phyloP scores from a whole-genome alignment of 495 filamentous ascomycete genomes.

The Aspergillus sparsus region DNA sequence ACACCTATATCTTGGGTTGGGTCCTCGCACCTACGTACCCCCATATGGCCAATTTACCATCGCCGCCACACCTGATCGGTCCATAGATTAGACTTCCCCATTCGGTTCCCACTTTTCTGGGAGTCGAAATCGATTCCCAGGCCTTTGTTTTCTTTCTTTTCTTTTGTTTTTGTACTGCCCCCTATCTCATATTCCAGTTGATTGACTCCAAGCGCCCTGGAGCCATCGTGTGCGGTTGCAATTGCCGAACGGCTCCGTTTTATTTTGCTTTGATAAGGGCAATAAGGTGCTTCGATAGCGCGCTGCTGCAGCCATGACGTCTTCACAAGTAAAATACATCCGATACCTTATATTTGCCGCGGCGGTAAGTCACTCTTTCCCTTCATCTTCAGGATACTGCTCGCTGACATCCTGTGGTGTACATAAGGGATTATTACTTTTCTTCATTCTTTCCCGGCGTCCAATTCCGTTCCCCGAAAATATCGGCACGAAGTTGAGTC shows the following conservation, averaged over 20 bases:
- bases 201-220: too few relatives aligned
- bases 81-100: not conserved
- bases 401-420: conserved; percentile 3
- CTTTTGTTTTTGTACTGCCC: not conserved
- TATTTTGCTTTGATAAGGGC: not conserved
- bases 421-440: conserved; percentile 64
- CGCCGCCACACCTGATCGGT: conserved; percentile 1
- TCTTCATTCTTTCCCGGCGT: conserved; percentile 81
- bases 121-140: conserved; percentile 6
- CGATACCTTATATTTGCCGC: conserved; percentile 89
- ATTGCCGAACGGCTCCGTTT: not conserved
- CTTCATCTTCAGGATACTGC: not conserved
- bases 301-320: conserved; percentile 56
- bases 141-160: not conserved
- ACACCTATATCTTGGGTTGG: not conserved
- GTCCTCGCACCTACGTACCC: not conserved
- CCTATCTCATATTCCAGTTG: not conserved
- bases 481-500: conserved; percentile 26
- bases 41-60: not conserved
- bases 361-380: conserved; percentile 60
- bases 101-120: not conserved
- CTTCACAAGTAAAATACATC: conserved; percentile 67
- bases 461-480: conserved; percentile 50
- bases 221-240: not conserved
- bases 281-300: conserved; percentile 7